Base-by-base conservation (phyloP, 176 grass and related monocot species). In the Musa acuminata region DNA sequence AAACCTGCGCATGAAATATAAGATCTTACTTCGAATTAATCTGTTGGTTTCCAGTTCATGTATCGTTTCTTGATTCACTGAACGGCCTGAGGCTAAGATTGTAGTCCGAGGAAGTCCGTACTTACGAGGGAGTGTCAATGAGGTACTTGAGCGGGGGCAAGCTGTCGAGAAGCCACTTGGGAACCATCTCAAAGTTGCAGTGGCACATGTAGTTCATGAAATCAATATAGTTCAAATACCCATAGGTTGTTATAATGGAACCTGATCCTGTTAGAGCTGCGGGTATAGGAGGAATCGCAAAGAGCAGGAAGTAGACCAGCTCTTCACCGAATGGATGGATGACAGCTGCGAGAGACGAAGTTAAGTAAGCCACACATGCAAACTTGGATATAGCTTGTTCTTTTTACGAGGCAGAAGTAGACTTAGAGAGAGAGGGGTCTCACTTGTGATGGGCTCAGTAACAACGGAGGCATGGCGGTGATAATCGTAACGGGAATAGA, bases 141-240 rank as follows among this genome's bases (percentile, higher is more conserved):
- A n/a, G n/a, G n/a, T n/a, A n/a, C n/a, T n/a, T n/a, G n/a, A n/a
- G n/a, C n/a, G n/a, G n/a, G n/a, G n/a, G n/a, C n/a, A n/a, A n/a
- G 79, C 51, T 65, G 64, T 77, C 26, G 74, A 96, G 90, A 16
- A 96, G 67, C 87, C 83, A 90, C 48, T 55, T 86, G 1, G 93
- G 93, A 16, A 96, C 90, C 72, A 88, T 64, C 60, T 96, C 93
- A 65, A 96, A 96, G 74, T 96, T 97, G 85, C 89, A 92, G 59
- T 97, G 93, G 0, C 93, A 85, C 93, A 97, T 92, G 77, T 97
- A 92, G 83, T 97, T 97, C 93, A 97, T 97, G 79, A 97, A 97
- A 57, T 96, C 93, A 17, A 92, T 80, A 74, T 90, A 96, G 43
- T 51, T 27, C 10, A 96, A 1, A 3, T 92, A 96, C 0, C 82